These are phyloP conservation scores for Ganoderma multipileum DNA, from an alignment of 1,284 basidiomycete species.

Conservation along the genomic window DNA sequence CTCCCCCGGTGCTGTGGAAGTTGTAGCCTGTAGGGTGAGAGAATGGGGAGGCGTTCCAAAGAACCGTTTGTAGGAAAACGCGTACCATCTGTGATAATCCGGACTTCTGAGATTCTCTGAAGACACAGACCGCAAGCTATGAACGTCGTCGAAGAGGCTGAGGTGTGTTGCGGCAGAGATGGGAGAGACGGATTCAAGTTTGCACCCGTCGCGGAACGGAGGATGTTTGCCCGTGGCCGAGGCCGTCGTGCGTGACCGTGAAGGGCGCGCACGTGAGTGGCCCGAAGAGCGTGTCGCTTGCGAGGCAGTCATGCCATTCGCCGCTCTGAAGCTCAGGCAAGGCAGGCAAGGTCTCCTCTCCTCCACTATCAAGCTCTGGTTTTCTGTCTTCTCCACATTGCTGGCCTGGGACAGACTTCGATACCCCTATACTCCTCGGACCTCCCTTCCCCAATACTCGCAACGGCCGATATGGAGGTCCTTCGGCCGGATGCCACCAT, in stretches of 20 bases:
- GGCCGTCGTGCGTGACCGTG: conserved; percentile 30
- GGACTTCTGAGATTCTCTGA: no score
- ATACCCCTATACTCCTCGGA: not conserved
- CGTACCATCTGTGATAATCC: conserved; percentile 4
- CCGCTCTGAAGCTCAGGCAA: not conserved
- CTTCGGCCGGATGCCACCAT: conserved; percentile 17
- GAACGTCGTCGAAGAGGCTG: no score
- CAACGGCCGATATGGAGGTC: conserved; percentile 24
- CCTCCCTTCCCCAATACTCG: not conserved
- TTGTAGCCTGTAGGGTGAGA: conserved; percentile 9
- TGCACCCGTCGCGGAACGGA: no score
- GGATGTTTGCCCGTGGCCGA: no score
- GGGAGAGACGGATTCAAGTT: not conserved
- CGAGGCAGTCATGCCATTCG: not conserved
- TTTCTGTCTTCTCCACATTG: not conserved
- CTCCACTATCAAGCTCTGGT: not conserved
- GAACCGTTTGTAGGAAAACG: no score
- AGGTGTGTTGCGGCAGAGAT: not conserved
- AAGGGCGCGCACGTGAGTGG: conserved; percentile 25
- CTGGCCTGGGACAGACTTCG: not conserved
- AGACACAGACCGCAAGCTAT: not conserved
- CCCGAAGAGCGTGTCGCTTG: not conserved
- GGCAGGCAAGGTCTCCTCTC: not conserved
- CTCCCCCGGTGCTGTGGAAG: conserved; percentile 10
- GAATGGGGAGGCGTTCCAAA: not conserved